Percentiles rank a stretch among this genome's conserved stretches.
Evolutionary conservation across 192 early-diverging fungal genomes (phyloP).

Genomic region (Gryganskiella cystojenkinii): DNA sequence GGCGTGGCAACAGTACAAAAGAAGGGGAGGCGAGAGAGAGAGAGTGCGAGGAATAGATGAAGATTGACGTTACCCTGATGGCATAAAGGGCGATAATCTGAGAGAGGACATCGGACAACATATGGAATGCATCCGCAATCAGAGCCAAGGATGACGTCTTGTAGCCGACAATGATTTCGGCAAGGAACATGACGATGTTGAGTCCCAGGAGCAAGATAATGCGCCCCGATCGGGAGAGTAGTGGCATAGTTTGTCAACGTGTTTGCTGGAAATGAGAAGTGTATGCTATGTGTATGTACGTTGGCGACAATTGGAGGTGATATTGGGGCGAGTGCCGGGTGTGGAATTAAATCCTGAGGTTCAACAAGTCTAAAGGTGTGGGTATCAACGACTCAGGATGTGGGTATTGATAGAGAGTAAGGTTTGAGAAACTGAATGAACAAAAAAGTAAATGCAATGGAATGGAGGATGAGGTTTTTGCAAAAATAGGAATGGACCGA

Average conservation of each 20-base stretch:
- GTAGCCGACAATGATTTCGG: constrained; percentile 86
- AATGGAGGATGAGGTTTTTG: no score
- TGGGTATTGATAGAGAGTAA: no score
- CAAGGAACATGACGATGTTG: constrained; percentile 77
- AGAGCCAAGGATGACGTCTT: constrained; percentile 81
- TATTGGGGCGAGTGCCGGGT: no score
- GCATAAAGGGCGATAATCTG: constrained; percentile 87
- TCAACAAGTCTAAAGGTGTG: no score
- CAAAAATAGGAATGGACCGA: no score
- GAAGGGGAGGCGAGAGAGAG: not conserved
- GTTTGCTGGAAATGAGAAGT: no score
- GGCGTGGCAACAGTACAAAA: not conserved
- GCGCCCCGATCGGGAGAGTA: constrained; percentile 50
- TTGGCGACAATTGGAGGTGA: no score
- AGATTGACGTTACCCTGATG: constrained; percentile 61
- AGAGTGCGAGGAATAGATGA: not conserved
- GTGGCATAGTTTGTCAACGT: constrained; percentile 1
- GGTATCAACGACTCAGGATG: no score
- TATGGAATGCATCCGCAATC: constrained; percentile 94
- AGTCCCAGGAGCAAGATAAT: constrained; percentile 71
- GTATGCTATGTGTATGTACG: no score
- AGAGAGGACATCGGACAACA: constrained; percentile 85
- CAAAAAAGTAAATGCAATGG: no score
- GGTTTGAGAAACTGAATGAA: no score
- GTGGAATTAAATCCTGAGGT: no score